Evolutionary conservation across 768 basidiomycete species (phyloP), one percentile per base, ranked within the genome.

Genomic region (Leccinum broughii): DNA sequence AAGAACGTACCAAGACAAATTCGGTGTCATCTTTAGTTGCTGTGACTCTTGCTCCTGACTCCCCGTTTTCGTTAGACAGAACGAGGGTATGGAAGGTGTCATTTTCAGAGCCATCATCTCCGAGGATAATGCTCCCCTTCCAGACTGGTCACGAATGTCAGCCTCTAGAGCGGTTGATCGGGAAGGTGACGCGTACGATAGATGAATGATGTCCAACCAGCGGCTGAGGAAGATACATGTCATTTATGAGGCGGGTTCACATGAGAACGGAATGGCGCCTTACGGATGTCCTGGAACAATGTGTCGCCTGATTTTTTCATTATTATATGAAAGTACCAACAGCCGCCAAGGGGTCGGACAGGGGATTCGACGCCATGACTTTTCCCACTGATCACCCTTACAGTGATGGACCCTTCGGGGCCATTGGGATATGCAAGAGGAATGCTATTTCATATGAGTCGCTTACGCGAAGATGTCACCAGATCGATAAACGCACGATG

Each of bases 301-400:
- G 71, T 69, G 46, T 75, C 78, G 2, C 83, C 86, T 32, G 84
- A 80, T 61, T 81, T 81, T 28, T 81, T 75, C 71, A 95, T 86
- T 59, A 77, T 85, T 62, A 89, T 76, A 69, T 95, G 92, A 77
- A 95, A 88, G 75, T 85, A 97, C 92, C 93, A 95, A 74, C 94
- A 95, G 6, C 95, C 95, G 13, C 95, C 95, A 1, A 95, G 82
- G 0, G 93, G 93, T 52, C 89, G 80, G 24, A 98, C 95, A 28
- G 94, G 94, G 2, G 93, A 95, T 69, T 89, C 88, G 14, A 86
- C 80, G 13, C 91, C 93, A 64, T 95, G 85, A 60, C 92, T 91
- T 71, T 87, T 88, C 6, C 96, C 96, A 63, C 91, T 93, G 65
- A 98, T 92, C 44, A 98, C 88, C 69, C 85, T 92, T 68, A 97